phyloP scores from a whole-genome alignment of 2,329 filamentous ascomycete genomes.

The Stemphylium lycopersici region DNA sequence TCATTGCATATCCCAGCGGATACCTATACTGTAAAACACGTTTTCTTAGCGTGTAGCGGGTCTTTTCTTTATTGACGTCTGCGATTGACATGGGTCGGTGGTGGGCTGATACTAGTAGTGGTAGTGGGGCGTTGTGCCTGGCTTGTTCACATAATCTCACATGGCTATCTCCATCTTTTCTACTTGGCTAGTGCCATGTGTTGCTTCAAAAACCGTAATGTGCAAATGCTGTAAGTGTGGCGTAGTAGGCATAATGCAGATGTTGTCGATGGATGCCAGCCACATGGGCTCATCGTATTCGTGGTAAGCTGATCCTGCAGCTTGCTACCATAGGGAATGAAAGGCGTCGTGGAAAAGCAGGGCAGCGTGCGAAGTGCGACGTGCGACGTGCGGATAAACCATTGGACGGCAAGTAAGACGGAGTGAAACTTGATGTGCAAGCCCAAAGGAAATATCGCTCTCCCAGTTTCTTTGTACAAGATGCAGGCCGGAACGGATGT shows the following conservation, averaged over 20 bases:
- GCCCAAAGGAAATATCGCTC: no score
- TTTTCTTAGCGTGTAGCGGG: slow-evolving; percentile 14
- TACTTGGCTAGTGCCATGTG: not conserved
- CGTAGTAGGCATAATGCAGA: not conserved
- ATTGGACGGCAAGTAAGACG: not conserved
- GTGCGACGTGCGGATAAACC: not conserved
- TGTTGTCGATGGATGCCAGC: not conserved
- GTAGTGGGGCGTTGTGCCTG: not conserved
- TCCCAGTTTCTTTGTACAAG: no score
- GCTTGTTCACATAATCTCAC: not conserved
- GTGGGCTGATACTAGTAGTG: not conserved
- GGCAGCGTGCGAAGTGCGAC: slow-evolving; percentile 1
- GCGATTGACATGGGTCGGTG: not conserved
- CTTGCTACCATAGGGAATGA: no score
- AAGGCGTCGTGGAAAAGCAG: not conserved
- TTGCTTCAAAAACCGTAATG: no score
- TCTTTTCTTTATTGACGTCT: not conserved
- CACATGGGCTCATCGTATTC: no score
- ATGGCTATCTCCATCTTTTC: not conserved
- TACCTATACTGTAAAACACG: slow-evolving; percentile 26
- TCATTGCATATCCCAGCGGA: slow-evolving; percentile 31
- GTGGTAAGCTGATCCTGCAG: no score
- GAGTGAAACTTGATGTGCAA: no score
- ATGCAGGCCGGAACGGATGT: no score
- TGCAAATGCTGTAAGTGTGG: no score